Base-by-base conservation (phyloP, 306 rosid genomes). In the Pterocarpus macrocarpus region DNA sequence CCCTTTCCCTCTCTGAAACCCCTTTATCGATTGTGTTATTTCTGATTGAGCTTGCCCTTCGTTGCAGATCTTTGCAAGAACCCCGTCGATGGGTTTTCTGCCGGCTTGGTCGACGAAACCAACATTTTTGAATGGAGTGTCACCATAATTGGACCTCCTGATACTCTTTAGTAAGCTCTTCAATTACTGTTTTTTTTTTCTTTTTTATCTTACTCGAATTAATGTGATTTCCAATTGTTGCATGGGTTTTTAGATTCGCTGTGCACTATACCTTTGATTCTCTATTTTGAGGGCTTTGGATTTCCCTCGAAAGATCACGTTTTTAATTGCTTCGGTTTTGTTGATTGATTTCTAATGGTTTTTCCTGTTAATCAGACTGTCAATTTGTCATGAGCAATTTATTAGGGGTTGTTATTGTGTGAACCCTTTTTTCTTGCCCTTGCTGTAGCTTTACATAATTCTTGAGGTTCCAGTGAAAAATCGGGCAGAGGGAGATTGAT, bases 71-170 rank as follows among this genome's bases (percentile, higher is more conserved):
- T 95, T 91, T 91, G 98, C 89, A 95, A 89, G 78, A 82, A 91
- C 63, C 99, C 98, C 0, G 99, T 95, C 3, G 99, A 93, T 32
- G 99, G 99, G 0, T 95, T 95, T 84, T 95, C 99, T 6, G 99
- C 99, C 4, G 99, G 99, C 77, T 91, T 95, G 69, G 96, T 95
- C 0, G 97, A 93, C 16, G 99, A 95, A 82, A 89, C 2, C 77
- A 93, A 93, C 87, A 91, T 95, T 64, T 95, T 95, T 68, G 99
- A 95, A 80, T 95, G 99, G 99, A 95, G 99, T 85, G 99, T 95
- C 56, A 95, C 99, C 50, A 80, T 95, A 85, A 95, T 95, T 86
- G 99, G 99, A 53, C 99, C 99, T 8, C 99, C 99, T 4, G 99
- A 95, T 89, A 95, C 99, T 80, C 99, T 93, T 2, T 95, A 95